Evolutionary conservation across 768 basidiomycete genomes (phyloP), one percentile per base, ranked within the genome.

Genomic region (Agaricus bisporus): DNA sequence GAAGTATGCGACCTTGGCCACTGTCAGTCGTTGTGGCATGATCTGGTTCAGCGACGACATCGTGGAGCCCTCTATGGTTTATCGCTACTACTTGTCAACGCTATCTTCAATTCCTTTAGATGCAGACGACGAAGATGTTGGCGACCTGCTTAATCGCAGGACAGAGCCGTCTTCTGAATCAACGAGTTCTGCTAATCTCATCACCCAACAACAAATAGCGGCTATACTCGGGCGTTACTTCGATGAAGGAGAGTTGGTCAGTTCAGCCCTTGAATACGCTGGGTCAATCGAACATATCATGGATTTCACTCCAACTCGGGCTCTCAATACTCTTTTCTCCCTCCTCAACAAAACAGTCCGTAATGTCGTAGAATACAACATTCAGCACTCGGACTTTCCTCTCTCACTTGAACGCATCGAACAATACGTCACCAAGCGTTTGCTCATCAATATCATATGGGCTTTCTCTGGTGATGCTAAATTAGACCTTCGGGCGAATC

Each of bases 21-120:
- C 97, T 25, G 97, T 99, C 76, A 97, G 93, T 82, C 95, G 97
- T 52, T 99, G 97, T 64, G 97, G 97, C 66, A 99, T 99, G 97
- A 95, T 99, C 61, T 99, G 97, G 97, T 99, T 99, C 74, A 98
- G 94, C 66, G 94, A 98, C 55, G 94, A 98, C 59, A 85, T 97
- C 45, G 83, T 99, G 25, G 87, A 91, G 58, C 85, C 94, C 5
- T 72, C 77, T 0, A 98, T 98, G 97, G 81, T 97, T 15, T 97
- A 89, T 68, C 83, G 80, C 48, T 80, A 98, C 64, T 95, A 98
- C 64, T 81, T 99, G 43, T 77, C 81, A 49, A 85, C 86, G 0
- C 74, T 98, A 25, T 76, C 85, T 0, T 73, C 83, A 1, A 74
- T 86, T 1, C 82, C 93, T 10, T 70, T 98, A 60, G 94, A 93